A percentile compares a stretch with the other conserved stretches of the same genome.
phyloP scores from a whole-genome alignment of 345 rosid species.

The Litchi chinensis region DNA sequence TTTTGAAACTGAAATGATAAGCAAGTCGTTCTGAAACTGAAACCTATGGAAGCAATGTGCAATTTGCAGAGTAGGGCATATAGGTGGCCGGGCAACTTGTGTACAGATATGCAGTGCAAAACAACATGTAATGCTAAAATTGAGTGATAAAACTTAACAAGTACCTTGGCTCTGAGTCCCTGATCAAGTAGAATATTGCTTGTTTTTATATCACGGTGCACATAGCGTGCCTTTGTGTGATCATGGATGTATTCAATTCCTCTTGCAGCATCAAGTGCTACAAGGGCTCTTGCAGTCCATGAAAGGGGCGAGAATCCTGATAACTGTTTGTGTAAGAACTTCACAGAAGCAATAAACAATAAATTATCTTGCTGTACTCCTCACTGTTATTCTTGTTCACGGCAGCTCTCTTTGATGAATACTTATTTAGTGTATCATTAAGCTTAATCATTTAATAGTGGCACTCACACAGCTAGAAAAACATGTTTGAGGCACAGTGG shows the following conservation, averaged over 20 bases:
- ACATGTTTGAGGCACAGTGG: not conserved
- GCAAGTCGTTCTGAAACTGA: too few species aligned
- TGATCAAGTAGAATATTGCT: constrained; percentile 42
- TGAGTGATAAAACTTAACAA: not conserved
- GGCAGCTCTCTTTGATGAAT: not conserved
- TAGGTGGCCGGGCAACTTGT: too few species aligned
- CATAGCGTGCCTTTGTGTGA: constrained; percentile 37
- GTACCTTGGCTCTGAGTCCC: constrained; percentile 39
- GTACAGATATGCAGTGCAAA: not conserved
- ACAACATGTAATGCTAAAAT: not conserved
- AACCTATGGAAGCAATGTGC: too few species aligned
- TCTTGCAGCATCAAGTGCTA: constrained; percentile 42
- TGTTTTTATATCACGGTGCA: constrained; percentile 43
- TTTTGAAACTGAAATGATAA: too few species aligned
- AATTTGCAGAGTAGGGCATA: too few species aligned
- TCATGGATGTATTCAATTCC: constrained; percentile 48
- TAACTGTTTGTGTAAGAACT: constrained; percentile 15
- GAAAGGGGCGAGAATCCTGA: constrained; percentile 38
- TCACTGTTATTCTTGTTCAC: not conserved
- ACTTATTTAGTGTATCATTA: not conserved
- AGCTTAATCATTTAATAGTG: not conserved
- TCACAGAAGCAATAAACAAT: not conserved
- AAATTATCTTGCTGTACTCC: not conserved
- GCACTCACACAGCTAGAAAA: not conserved
- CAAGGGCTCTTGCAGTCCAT: constrained; percentile 37